Conservation (phyloP, 2,329 filamentous ascomycete species). For the Aureobasidium sp. region DNA sequence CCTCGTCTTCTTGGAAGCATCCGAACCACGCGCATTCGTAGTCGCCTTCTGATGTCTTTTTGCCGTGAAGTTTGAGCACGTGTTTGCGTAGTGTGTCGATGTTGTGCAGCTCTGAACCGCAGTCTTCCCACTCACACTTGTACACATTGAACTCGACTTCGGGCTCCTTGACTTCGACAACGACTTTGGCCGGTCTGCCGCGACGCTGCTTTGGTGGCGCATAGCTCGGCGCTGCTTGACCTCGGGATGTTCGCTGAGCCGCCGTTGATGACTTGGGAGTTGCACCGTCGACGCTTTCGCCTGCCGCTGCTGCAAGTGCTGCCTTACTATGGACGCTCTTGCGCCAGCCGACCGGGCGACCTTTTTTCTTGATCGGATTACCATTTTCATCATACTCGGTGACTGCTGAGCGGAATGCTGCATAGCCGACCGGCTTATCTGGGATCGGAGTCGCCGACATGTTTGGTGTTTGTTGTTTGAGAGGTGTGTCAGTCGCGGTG, state of each 20-base stretch:
- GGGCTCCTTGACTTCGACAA: background rate
- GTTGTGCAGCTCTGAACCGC: conserved; percentile 54
- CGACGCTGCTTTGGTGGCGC: conserved; percentile 2
- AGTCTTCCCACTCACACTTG: conserved; percentile 52
- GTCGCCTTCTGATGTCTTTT: conserved; percentile 28
- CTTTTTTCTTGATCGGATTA: conserved; percentile 36
- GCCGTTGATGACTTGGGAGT: background rate
- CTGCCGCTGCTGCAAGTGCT: conserved; percentile 19
- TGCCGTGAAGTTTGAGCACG: conserved; percentile 48
- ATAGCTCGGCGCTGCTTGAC: conserved; percentile 8
- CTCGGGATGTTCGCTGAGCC: background rate
- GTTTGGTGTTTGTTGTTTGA: background rate
- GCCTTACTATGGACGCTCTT: conserved; percentile 40
- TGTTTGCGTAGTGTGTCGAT: conserved; percentile 54
- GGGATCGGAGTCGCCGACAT: conserved; percentile 4
- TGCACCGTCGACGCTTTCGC: conserved; percentile 12
- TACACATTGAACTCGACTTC: conserved; percentile 40
- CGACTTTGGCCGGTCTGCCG: background rate
- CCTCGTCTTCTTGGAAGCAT: conserved; percentile 29
- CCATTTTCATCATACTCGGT: conserved; percentile 26
- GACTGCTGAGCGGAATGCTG: conserved; percentile 33
- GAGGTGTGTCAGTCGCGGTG: background rate
- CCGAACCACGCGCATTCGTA: conserved; percentile 41
- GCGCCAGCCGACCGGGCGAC: conserved; percentile 44
- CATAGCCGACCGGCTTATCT: conserved; percentile 31